Conservation (phyloP, 1,139 yeast species). For the Candida pseudoviswanathii region DNA sequence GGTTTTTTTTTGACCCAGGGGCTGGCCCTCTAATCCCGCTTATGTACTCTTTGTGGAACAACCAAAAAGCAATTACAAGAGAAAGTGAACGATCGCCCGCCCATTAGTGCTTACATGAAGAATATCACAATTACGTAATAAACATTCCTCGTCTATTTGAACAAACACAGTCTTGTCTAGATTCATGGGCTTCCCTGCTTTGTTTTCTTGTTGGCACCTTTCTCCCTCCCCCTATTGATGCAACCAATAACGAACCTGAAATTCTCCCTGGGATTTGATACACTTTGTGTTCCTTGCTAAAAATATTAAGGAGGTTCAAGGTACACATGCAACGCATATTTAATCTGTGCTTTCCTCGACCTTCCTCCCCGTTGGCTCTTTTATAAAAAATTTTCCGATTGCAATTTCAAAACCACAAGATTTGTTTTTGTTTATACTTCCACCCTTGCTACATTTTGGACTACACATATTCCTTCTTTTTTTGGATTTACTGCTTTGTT, state of each 20-base stretch:
- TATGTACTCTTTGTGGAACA: neutral
- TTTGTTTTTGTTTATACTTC: neutral
- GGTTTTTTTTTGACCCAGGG: neutral
- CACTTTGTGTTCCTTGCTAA: neutral
- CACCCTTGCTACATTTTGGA: neutral
- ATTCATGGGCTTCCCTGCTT: neutral
- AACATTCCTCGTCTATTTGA: neutral
- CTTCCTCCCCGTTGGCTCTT: neutral
- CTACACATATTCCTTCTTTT: neutral
- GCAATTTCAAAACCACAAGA: neutral
- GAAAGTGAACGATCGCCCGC: neutral
- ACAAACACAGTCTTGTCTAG: neutral
- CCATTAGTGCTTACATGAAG: neutral
- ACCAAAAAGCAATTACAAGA: neutral
- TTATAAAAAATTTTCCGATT: neutral
- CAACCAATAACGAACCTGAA: conserved; percentile 1
- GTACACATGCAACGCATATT: neutral
- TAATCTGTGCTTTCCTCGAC: neutral
- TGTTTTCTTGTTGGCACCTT: neutral
- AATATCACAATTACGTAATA: neutral
- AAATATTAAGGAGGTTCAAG: neutral
- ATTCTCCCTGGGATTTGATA: neutral
- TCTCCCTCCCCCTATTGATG: neutral
- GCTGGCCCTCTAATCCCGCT: too few species aligned
- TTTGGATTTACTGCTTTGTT: neutral